Conservation (phyloP, 768 basidiomycete genomes). For the Russula ochroleuca region DNA sequence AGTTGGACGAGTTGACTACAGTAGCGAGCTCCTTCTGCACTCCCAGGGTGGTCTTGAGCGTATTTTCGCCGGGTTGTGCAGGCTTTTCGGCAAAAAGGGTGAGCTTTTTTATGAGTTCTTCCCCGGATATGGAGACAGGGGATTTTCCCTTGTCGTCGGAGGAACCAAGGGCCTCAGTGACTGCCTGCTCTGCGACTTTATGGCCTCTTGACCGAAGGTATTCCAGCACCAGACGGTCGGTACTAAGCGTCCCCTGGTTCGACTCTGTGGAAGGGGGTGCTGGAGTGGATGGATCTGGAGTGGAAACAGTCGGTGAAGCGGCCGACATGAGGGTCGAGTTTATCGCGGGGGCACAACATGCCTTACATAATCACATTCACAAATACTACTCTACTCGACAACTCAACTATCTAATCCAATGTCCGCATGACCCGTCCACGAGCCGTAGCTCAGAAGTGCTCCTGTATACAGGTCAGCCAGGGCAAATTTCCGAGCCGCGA, state of each 20-base stretch:
- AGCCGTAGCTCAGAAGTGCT: constrained; percentile 46
- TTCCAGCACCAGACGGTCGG: constrained; percentile 45
- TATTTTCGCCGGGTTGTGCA: constrained; percentile 62
- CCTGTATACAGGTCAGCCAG: constrained; percentile 37
- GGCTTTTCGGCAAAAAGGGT: constrained; percentile 70
- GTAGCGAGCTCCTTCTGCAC: constrained; percentile 65
- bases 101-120: constrained; percentile 51
- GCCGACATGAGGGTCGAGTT: constrained; percentile 39
- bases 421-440: neutral
- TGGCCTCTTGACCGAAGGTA: constrained; percentile 48
- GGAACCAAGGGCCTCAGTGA: constrained; percentile 40
- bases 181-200: constrained; percentile 41
- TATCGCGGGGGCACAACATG: neutral
- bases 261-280: constrained; percentile 41
- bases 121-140: constrained; percentile 39
- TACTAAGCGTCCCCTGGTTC: constrained; percentile 40
- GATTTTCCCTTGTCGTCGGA: constrained; percentile 39
- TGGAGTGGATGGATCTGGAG: constrained; percentile 42
- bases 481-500: constrained; percentile 13
- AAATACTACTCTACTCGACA: neutral
- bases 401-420: neutral
- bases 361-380: neutral
- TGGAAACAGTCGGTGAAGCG: constrained; percentile 49
- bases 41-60: constrained; percentile 58
- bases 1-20: constrained; percentile 65